These are phyloP conservation scores for Paraphaeosphaeria sporulosa DNA, from an alignment of 2,329 filamentous ascomycete genomes.

Conservation along the genomic window DNA sequence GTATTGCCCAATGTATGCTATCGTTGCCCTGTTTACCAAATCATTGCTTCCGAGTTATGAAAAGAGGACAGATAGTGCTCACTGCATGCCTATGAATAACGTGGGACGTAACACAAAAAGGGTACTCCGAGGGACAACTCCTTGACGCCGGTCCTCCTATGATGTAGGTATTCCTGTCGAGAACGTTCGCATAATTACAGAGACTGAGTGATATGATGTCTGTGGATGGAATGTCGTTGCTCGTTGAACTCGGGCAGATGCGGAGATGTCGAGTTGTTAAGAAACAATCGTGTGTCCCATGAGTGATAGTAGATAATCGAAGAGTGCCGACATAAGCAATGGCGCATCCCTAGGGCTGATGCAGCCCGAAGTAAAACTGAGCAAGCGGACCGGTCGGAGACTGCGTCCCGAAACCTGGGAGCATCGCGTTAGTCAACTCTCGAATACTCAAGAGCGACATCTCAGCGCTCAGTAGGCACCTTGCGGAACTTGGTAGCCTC, in stretches of 20 bases:
- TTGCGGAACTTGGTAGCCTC: slow-evolving; percentile 47
- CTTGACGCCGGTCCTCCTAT: slow-evolving; percentile 1
- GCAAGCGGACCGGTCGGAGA: background rate
- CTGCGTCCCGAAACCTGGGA: background rate
- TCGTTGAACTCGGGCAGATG: background rate
- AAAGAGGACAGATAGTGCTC: background rate
- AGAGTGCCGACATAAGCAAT: background rate
- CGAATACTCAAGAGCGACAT: background rate
- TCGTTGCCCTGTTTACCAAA: background rate
- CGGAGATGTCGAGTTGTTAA: background rate
- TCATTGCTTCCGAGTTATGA: background rate
- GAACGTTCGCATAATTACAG: background rate
- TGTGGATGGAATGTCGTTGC: background rate
- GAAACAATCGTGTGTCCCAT: background rate
- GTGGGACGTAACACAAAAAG: background rate
- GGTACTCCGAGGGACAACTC: background rate
- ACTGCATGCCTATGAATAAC: background rate
- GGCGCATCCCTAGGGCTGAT: background rate
- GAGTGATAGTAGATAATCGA: background rate
- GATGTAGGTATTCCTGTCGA: background rate
- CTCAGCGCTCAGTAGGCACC: slow-evolving; percentile 43
- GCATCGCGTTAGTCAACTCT: background rate
- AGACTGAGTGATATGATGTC: background rate
- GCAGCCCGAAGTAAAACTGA: background rate
- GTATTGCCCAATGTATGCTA: slow-evolving; percentile 2